These are phyloP conservation scores for Arthrinium phaeospermum DNA, from an alignment of 2,329 filamentous ascomycete genomes.

Conservation along the genomic window DNA sequence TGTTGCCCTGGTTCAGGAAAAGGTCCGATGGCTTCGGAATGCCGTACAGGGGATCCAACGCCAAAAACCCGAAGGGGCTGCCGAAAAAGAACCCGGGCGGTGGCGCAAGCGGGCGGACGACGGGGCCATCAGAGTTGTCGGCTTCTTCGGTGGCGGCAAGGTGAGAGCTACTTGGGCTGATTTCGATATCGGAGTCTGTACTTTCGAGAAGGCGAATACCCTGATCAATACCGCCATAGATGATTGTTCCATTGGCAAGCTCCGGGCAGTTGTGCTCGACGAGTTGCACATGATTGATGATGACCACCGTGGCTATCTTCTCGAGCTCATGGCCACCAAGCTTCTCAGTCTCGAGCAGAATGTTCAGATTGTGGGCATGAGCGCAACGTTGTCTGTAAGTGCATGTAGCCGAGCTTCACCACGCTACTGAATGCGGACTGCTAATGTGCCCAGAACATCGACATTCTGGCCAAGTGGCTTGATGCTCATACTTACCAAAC, in stretches of 20 bases:
- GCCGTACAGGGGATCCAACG: slow-evolving; percentile 65
- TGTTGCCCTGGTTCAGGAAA: slow-evolving; percentile 81
- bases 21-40: slow-evolving; percentile 74
- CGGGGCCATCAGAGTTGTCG: slow-evolving; percentile 67
- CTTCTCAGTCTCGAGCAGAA: slow-evolving; percentile 69
- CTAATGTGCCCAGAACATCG: slow-evolving; percentile 63
- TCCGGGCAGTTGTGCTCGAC: slow-evolving; percentile 74
- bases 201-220: slow-evolving; percentile 81
- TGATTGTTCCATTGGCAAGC: slow-evolving; percentile 67
- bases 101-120: slow-evolving; percentile 63
- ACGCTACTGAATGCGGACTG: neutral
- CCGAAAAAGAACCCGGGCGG: slow-evolving; percentile 44
- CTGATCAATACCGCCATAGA: slow-evolving; percentile 76
- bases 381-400: slow-evolving; percentile 74
- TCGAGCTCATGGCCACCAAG: slow-evolving; percentile 78
- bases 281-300: slow-evolving; percentile 86
- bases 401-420: neutral
- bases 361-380: slow-evolving; percentile 80
- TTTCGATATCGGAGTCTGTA: slow-evolving; percentile 80
- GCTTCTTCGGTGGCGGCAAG: slow-evolving; percentile 78
- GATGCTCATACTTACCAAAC: slow-evolving; percentile 75
- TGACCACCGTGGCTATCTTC: slow-evolving; percentile 74
- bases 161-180: slow-evolving; percentile 71
- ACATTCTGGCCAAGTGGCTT: slow-evolving; percentile 73
- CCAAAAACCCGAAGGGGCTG: slow-evolving; percentile 39